Conservation (phyloP, 106 monocot genomes). For the Phalaenopsis aphrodite region DNA sequence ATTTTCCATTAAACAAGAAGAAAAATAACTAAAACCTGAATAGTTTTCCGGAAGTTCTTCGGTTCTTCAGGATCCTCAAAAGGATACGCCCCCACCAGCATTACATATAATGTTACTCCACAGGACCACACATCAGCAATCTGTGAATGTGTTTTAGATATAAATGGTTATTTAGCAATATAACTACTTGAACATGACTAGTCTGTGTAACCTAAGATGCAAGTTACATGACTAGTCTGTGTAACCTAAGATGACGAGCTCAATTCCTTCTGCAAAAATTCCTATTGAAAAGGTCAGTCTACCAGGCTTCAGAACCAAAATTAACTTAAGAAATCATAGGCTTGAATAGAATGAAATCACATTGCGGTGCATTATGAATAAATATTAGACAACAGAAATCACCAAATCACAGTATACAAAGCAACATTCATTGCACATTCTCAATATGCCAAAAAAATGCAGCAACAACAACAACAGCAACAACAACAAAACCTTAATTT, state of each 20-base stretch:
- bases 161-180: background rate
- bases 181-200: background rate
- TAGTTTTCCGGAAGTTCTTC: conserved; percentile 10
- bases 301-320: background rate
- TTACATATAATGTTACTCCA: conserved; percentile 14
- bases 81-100: conserved; percentile 14
- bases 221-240: background rate
- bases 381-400: too few species aligned
- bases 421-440: too few species aligned
- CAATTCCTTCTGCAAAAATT: background rate
- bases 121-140: conserved; percentile 14
- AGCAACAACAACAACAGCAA: too few species aligned
- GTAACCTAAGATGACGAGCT: background rate
- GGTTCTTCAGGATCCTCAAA: conserved; percentile 15
- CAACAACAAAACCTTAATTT: too few species aligned
- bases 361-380: background rate
- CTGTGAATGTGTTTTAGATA: background rate
- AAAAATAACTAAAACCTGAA: conserved; percentile 2
- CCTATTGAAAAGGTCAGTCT: background rate
- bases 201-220: background rate
- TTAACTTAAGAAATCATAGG: background rate
- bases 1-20: background rate
- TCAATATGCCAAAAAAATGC: too few species aligned
- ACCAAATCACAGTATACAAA: too few species aligned
- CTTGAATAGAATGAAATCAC: background rate